Conservation (phyloP, 192 early-diverging fungal genomes). For the Podila epigama region DNA sequence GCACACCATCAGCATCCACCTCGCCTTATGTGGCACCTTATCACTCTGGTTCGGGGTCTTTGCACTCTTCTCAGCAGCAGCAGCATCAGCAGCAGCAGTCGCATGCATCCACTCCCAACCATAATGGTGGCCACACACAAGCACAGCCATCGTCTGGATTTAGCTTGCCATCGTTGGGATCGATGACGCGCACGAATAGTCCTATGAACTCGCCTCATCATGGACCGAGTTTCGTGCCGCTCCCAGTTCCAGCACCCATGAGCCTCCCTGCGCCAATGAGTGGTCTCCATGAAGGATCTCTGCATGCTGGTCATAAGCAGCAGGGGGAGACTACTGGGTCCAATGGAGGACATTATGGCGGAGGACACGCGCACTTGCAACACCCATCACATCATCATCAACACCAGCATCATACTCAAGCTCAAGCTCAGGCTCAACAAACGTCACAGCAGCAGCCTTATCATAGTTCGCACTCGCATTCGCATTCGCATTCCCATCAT, state of each 20-base stretch:
- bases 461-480: not conserved
- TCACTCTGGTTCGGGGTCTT: not conserved
- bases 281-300: constrained; percentile 16
- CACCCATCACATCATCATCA: not conserved
- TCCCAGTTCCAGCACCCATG: constrained; percentile 31
- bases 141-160: constrained; percentile 8
- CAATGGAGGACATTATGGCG: constrained; percentile 10
- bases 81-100: constrained; percentile 13
- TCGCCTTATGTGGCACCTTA: constrained; percentile 34
- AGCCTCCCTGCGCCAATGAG: constrained; percentile 29
- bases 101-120: constrained; percentile 1
- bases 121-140: constrained; percentile 5
- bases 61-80: not conserved
- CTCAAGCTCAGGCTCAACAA: not conserved
- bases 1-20: constrained; percentile 19
- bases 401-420: constrained; percentile 1
- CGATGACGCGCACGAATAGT: constrained; percentile 26
- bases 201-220: constrained; percentile 36
- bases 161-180: constrained; percentile 23
- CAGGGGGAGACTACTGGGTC: no score
- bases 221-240: constrained; percentile 1
- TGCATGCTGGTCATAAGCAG: no score
- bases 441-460: not conserved
- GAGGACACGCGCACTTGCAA: not conserved
- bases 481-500: constrained; percentile 12